Conservation (phyloP, 1,139 yeast genomes). For the Schwanniomyces etchellsii region DNA sequence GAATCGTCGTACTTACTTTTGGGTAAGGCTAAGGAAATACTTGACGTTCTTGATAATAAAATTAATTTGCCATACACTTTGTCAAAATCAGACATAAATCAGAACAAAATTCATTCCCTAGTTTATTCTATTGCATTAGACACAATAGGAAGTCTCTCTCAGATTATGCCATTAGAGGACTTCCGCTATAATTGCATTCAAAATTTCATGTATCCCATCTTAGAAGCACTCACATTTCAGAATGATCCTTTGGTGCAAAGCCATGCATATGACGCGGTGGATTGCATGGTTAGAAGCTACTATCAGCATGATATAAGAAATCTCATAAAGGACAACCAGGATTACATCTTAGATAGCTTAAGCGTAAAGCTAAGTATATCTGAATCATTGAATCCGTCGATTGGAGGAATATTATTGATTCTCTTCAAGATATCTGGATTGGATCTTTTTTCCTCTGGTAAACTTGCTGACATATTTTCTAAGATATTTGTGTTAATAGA, state of each 20-base stretch:
- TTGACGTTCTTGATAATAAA: constrained; percentile 10
- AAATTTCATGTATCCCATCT: constrained; percentile 26
- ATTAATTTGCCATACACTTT: constrained; percentile 7
- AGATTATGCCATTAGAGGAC: constrained; percentile 17
- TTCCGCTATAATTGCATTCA: constrained; percentile 24
- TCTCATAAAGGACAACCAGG: constrained; percentile 63
- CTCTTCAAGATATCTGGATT: constrained; percentile 67
- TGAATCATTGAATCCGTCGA: constrained; percentile 59
- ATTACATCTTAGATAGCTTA: constrained; percentile 73
- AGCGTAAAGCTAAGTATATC: constrained; percentile 65
- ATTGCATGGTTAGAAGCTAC: constrained; percentile 43
- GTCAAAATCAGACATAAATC: constrained; percentile 1
- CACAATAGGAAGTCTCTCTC: constrained; percentile 23
- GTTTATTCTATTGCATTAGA: constrained; percentile 27
- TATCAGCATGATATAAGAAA: constrained; percentile 52
- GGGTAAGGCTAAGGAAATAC: constrained; percentile 21
- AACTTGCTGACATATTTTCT: constrained; percentile 64
- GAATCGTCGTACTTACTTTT: constrained; percentile 18
- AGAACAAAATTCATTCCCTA: constrained; percentile 12
- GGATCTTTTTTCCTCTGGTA: constrained; percentile 47
- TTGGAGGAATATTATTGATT: constrained; percentile 65
- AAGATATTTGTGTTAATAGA: constrained; percentile 76
- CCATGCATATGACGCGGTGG: constrained; percentile 23
- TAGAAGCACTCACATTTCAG: constrained; percentile 30
- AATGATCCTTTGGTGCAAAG: constrained; percentile 23